Percentiles rank a stretch among this genome's conserved stretches.
Conservation (phyloP, 495 filamentous ascomycete genomes). For the Filosporella fistucella region DNA sequence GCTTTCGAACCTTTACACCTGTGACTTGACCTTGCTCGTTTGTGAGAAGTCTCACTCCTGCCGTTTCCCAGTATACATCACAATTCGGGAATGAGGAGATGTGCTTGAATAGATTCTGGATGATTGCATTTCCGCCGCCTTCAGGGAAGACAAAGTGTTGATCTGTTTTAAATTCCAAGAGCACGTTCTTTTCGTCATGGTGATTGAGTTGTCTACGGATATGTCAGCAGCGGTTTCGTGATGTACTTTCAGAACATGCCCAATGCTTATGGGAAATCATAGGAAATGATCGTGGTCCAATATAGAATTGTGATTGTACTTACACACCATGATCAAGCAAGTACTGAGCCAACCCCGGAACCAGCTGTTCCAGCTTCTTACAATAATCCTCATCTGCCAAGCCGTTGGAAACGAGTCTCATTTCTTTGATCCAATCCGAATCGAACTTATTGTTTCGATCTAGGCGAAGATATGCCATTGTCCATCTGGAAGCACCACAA, state of each 20-base stretch:
- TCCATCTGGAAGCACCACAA: slow-evolving; percentile 11
- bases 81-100: background rate
- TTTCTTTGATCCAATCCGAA: slow-evolving; percentile 5
- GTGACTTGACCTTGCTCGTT: background rate
- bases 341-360: slow-evolving; percentile 3
- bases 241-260: too few species aligned
- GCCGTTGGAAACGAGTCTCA: slow-evolving; percentile 3
- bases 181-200: slow-evolving; percentile 7
- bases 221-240: too few species aligned
- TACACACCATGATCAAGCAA: slow-evolving; percentile 7
- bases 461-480: slow-evolving; percentile 4
- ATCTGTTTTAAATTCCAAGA: slow-evolving; percentile 13
- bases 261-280: too few species aligned
- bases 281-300: too few species aligned
- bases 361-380: background rate
- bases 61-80: slow-evolving; percentile 4
- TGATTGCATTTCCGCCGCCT: slow-evolving; percentile 9
- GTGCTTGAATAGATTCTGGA: slow-evolving; percentile 6
- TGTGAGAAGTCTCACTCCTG: background rate
- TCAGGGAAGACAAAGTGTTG: slow-evolving; percentile 9
- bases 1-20: slow-evolving; percentile 9
- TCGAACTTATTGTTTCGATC: slow-evolving; percentile 6
- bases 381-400: slow-evolving; percentile 3
- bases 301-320: too few species aligned
- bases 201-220: slow-evolving; percentile 5